Conservation (phyloP, 805 yeast species). For the Saturnispora quitensis region DNA sequence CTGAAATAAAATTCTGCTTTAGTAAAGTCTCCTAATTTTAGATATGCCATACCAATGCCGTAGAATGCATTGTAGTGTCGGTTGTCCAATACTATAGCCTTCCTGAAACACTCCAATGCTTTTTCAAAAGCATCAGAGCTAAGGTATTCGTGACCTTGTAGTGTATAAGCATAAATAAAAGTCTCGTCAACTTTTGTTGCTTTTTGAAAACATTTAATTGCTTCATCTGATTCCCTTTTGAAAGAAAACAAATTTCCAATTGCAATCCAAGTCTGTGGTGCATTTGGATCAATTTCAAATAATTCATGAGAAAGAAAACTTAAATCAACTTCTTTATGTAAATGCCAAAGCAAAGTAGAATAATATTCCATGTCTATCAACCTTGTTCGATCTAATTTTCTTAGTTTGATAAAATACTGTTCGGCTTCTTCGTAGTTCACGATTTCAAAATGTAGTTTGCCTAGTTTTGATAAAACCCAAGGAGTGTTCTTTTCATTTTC, state of each 20-base stretch:
- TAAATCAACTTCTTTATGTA: constrained; percentile 69
- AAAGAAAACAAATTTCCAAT: constrained; percentile 84
- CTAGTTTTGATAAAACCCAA: constrained; percentile 76
- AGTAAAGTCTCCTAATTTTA: constrained; percentile 74
- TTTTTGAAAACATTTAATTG: constrained; percentile 76
- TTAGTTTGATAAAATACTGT: constrained; percentile 48
- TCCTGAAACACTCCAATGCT: constrained; percentile 76
- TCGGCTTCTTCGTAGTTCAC: constrained; percentile 77
- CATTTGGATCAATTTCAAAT: constrained; percentile 46
- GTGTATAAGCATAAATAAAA: constrained; percentile 82
- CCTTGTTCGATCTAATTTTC: constrained; percentile 68
- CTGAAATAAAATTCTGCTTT: constrained; percentile 82
- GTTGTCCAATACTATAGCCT: constrained; percentile 66
- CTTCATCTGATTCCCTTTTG: constrained; percentile 78
- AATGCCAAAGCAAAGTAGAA: constrained; percentile 89
- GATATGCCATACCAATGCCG: constrained; percentile 90
- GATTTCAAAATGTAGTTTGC: constrained; percentile 76
- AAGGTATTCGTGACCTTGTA: constrained; percentile 88
- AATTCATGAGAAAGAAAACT: constrained; percentile 80
- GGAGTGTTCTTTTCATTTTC: constrained; percentile 59
- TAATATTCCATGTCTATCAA: constrained; percentile 83
- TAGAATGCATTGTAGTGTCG: constrained; percentile 91
- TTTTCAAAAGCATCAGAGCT: constrained; percentile 84
- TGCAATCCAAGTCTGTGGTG: constrained; percentile 86
- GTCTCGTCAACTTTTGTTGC: constrained; percentile 53